Evolutionary conservation across 2,329 filamentous ascomycete genomes (phyloP), one percentile per base, ranked within the genome.

Genomic region (Clonostachys rosea): DNA sequence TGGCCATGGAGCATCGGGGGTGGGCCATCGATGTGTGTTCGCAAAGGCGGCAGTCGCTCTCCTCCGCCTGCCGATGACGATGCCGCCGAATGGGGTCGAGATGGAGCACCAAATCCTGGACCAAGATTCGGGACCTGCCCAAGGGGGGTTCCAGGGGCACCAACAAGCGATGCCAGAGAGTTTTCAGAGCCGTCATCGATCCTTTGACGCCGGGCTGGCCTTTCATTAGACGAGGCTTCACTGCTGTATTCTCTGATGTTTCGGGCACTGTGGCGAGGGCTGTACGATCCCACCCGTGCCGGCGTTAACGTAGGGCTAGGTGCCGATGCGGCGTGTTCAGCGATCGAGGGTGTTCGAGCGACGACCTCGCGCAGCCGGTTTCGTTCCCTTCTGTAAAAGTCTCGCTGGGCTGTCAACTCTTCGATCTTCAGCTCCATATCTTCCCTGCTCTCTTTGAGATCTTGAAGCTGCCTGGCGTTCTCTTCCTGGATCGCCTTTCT

Each of bases 401-500:
- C 86, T 33, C 79, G 74, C 57, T 91, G 84, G 37, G 78, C 79
- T 50, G 75, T 75, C 34, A 77, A 50, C 9, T 80, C 74, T 34
- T 77, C 74, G 7, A 79, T 60, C 30, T 72, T 69, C 34, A 71
- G 69, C 48, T 77, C 69, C 49, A 89, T 66, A n/a, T 89, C 83
- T 43, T 84, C 79, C 46, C 86, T 75, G 53, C 86, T 78, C 45
- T 79, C 74, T 59, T 89, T 84, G 46, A 92, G 71, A 54, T 83
- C 80, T 44, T 86, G 75, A 52, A 92, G 83, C 44, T 79, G 84
- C 47, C 78, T 75, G 14, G 81, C 80, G 48, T 85, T 86, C 62
- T 90, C 86, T 56, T 80, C 81, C 62, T 92, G 88, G 62, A 87
- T 85, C 59, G 91, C 88, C 68, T 95, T 95, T 59, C 90, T 84